phyloP scores from a whole-genome alignment of 1,284 basidiomycete species.

The Marasmius fiardii region DNA sequence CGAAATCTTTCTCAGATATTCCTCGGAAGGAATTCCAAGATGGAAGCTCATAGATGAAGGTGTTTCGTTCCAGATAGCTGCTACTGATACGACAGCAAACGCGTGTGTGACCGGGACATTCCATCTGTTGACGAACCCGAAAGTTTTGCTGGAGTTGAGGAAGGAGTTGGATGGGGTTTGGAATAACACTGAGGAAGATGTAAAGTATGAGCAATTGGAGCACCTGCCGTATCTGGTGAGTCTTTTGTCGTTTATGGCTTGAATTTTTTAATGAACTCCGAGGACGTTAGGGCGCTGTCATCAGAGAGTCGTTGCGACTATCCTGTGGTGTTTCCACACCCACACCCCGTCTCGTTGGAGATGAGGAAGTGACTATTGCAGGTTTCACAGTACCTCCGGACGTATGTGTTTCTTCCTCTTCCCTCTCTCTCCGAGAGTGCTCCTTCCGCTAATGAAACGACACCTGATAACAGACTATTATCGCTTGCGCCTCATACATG shows the following conservation, averaged over 20 bases:
- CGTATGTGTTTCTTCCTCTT: not conserved
- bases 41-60: conserved; percentile 5
- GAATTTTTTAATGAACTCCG: not conserved
- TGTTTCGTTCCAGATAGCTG: conserved; percentile 10
- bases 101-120: conserved; percentile 11
- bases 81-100: conserved; percentile 14
- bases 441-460: not conserved
- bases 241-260: not conserved
- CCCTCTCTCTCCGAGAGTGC: not conserved
- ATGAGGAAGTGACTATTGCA: not conserved
- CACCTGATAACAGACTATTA: conserved; percentile 1
- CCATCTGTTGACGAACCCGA: conserved; percentile 9
- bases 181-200: not conserved
- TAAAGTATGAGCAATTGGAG: not conserved
- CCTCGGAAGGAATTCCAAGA: not conserved
- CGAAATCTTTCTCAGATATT: not conserved
- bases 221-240: conserved; percentile 3
- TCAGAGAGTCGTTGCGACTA: conserved; percentile 11
- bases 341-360: conserved; percentile 6
- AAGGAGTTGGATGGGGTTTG: conserved; percentile 9
- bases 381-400: conserved; percentile 5
- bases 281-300: conserved; percentile 7
- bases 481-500: conserved; percentile 3
- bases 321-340: conserved; percentile 5
- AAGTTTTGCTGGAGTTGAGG: not conserved